Percentiles rank a stretch among this genome's conserved stretches.
phyloP scores from a whole-genome alignment of 345 rosid species.

The Camelina sativa region DNA sequence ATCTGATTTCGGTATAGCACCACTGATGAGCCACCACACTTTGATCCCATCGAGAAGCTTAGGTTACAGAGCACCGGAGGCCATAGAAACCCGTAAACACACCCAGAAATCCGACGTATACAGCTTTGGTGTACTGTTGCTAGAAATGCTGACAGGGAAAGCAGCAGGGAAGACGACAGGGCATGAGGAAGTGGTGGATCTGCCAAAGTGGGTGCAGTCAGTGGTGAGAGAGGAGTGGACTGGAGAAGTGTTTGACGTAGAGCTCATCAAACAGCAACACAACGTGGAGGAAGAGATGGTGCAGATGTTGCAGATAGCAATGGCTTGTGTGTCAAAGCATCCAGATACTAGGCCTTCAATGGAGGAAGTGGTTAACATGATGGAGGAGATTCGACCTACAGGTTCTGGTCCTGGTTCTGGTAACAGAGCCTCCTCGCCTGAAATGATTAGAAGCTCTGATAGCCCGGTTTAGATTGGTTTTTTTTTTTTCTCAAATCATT shows the following conservation, averaged over 20 bases:
- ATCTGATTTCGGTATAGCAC: conserved; percentile 75
- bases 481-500: conserved; percentile 21
- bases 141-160: conserved; percentile 90
- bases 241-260: conserved; percentile 84
- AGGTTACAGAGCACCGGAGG: conserved; percentile 86
- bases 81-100: conserved; percentile 59
- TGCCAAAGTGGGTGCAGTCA: conserved; percentile 91
- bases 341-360: conserved; percentile 80
- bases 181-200: conserved; percentile 69
- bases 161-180: conserved; percentile 56
- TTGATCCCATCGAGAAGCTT: conserved; percentile 61
- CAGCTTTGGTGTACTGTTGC: conserved; percentile 85
- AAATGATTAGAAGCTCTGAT: conserved; percentile 49
- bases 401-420: conserved; percentile 54
- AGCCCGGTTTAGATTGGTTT: conserved; percentile 42
- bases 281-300: conserved; percentile 90
- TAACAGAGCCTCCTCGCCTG: conserved; percentile 61
- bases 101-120: conserved; percentile 74
- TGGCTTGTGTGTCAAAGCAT: conserved; percentile 73
- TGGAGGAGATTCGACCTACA: conserved; percentile 66
- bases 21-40: conserved; percentile 59
- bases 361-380: conserved; percentile 79
- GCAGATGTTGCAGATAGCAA: conserved; percentile 89
- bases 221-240: conserved; percentile 96
- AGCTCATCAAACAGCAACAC: conserved; percentile 62